Conservation (phyloP, 495 filamentous ascomycete genomes). For the Amphirosellinia nigrospora region DNA sequence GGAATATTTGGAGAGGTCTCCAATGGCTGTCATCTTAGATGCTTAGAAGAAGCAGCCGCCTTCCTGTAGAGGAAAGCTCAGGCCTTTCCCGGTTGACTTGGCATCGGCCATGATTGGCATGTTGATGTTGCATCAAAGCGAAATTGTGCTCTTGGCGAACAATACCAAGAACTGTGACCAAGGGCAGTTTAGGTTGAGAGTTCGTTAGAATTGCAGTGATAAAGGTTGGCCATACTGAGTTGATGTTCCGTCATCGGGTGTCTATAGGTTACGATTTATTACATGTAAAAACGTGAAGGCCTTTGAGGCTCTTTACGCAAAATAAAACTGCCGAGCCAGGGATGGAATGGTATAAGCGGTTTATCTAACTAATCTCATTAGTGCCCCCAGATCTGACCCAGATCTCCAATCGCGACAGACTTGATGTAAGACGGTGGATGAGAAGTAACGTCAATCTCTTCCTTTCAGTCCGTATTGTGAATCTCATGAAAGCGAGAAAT, state of each 20-base stretch:
- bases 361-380: neutral
- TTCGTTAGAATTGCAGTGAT: neutral
- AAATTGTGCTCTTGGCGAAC: conserved; percentile 11
- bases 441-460: neutral
- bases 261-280: too few relatives aligned
- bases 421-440: neutral
- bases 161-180: conserved; percentile 1
- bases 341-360: neutral
- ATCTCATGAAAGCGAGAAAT: neutral
- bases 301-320: neutral
- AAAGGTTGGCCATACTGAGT: neutral
- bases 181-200: neutral
- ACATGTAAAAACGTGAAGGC: neutral
- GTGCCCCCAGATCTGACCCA: too few relatives aligned
- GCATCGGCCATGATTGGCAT: conserved; percentile 17
- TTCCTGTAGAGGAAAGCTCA: conserved; percentile 19
- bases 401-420: neutral
- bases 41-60: conserved; percentile 12
- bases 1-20: conserved; percentile 10
- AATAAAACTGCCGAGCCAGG: neutral
- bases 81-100: conserved; percentile 23
- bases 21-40: neutral
- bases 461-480: neutral
- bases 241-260: neutral
- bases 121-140: neutral